Evolutionary conservation across 176 grass and related monocot species (phyloP).

Genomic region (Carex scoparia): DNA sequence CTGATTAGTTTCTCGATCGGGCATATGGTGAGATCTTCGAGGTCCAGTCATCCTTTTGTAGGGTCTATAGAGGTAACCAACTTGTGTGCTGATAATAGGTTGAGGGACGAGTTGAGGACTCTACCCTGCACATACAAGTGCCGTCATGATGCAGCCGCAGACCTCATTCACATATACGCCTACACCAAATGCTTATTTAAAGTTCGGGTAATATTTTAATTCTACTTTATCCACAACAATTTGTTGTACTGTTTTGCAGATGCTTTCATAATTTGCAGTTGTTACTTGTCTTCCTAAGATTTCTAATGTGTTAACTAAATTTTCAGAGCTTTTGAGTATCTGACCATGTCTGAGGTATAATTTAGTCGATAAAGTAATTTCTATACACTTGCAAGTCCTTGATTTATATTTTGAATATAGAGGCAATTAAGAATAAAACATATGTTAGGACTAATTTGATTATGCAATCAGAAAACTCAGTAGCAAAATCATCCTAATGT

Average conservation of each 20-base stretch:
- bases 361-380: neutral
- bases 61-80: neutral
- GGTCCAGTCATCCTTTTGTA: neutral
- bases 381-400: neutral
- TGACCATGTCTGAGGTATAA: neutral
- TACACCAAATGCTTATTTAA: constrained; percentile 95
- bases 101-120: constrained; percentile 81
- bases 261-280: neutral
- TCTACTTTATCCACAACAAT: neutral
- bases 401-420: neutral
- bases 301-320: neutral
- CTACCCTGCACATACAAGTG: constrained; percentile 86
- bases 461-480: neutral
- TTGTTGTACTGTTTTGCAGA: neutral
- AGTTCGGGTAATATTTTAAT: constrained; percentile 48
- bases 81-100: constrained; percentile 30
- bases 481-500: neutral
- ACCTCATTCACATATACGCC: constrained; percentile 97
- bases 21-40: neutral
- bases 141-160: constrained; percentile 92
- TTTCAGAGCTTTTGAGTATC: neutral
- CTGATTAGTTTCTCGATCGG: neutral
- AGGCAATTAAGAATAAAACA: neutral
- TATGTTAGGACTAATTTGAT: neutral
- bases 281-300: neutral